Base-by-base conservation (phyloP, 441 rosid species). In the Croton setiger region DNA sequence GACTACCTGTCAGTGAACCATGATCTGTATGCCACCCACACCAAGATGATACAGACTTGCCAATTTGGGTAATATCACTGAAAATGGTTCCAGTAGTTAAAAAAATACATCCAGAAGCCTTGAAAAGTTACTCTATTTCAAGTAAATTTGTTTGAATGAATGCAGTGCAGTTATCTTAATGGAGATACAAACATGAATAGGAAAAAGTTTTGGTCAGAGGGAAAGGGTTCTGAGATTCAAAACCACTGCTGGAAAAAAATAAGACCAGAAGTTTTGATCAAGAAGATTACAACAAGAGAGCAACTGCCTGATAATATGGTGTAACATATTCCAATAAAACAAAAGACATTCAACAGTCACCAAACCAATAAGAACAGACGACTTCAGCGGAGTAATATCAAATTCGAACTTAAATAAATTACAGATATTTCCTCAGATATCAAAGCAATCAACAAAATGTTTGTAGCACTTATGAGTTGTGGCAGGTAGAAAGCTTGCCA, bases 1-100 rank as follows among this genome's bases (percentile, higher is more conserved):
- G 12, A 67, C 15, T 53, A 87, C 98, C 97, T 78, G 97, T 91
- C 68, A 94, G 79, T 56, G 96, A 94, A 64, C 92, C 96, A 63
- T 91, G 91, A 84, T 94, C 99, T 23, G 96, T 90, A 70, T 94
- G 99, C 97, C 97, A 94, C 62, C 99, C 99, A 63, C 97, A 94
- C 99, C 99, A 94, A 76, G 94, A 87, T 36, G 97, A 92, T 73
- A 81, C 79, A 52, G 87, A 80, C 59, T 82, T 88, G 31, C 69
- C 75, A 76, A 79, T 81, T 79, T 75, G 81, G 11, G 23, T 68
- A 72, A 18, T 20, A 57, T 83, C 71, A 67, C 97, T 89, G 90
- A 72, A 83, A 7, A 58, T 61, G 36, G 68, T 37, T 20, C 47
- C 37, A 60, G 51, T 52, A 18, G 72, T 76, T 66, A 72, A 54